Percentiles rank a stretch among this genome's conserved stretches.
These are phyloP conservation scores for Cyclocybe cylindracea DNA, from an alignment of 768 basidiomycete genomes.

Conservation along the genomic window DNA sequence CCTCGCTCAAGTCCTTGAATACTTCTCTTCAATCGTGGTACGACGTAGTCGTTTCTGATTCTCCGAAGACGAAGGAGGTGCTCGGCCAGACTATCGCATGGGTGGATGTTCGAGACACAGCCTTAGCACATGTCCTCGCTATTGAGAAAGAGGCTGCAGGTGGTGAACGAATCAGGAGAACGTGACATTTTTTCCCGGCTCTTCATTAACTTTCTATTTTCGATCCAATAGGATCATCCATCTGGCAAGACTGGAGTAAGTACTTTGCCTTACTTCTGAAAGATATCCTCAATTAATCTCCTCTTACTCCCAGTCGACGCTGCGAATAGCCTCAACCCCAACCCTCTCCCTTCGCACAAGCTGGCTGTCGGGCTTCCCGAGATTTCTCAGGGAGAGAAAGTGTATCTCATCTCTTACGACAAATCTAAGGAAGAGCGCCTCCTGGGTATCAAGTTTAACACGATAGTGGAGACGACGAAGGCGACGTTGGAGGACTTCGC, in stretches of 20 bases:
- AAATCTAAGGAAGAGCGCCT: conserved; percentile 25
- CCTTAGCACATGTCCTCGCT: conserved; percentile 54
- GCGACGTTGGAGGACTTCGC: conserved; percentile 32
- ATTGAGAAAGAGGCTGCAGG: conserved; percentile 52
- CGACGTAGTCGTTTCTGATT: conserved; percentile 22
- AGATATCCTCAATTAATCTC: background rate
- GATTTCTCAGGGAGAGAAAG: conserved; percentile 7
- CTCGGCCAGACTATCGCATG: conserved; percentile 27
- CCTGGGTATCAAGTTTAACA: conserved; percentile 27
- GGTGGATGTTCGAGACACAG: conserved; percentile 59
- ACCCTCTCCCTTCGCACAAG: conserved; percentile 21
- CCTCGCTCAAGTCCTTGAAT: conserved; percentile 34
- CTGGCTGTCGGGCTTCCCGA: conserved; percentile 28
- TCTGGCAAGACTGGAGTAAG: conserved; percentile 38
- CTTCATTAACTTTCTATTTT: background rate
- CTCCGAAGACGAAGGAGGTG: conserved; percentile 15
- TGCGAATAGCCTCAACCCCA: conserved; percentile 23
- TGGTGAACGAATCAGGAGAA: conserved; percentile 47
- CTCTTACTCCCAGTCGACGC: conserved; percentile 28
- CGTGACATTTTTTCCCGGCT: background rate
- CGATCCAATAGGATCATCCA: conserved; percentile 13
- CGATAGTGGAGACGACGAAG: conserved; percentile 24
- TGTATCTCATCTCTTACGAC: conserved; percentile 23
- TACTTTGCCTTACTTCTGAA: background rate
- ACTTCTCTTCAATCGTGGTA: conserved; percentile 34